These are phyloP conservation scores for Quercus engelmannii DNA, from an alignment of 306 rosid genomes.

Conservation along the genomic window DNA sequence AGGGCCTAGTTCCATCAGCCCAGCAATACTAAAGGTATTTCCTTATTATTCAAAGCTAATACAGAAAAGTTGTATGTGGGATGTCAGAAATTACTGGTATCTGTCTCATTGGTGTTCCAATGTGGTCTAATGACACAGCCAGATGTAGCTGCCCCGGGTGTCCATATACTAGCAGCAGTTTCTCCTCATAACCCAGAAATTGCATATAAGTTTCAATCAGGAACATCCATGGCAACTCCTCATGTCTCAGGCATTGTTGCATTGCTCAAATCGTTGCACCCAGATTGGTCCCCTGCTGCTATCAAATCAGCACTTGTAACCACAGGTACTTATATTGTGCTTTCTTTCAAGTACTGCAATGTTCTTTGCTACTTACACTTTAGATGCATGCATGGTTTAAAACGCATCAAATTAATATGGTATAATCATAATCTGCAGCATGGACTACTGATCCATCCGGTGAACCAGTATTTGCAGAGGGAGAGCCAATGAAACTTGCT, in stretches of 20 bases:
- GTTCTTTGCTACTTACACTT: not conserved
- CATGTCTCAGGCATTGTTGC: constrained; percentile 51
- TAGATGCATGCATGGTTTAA: not conserved
- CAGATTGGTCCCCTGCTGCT: constrained; percentile 55
- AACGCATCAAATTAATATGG: not conserved
- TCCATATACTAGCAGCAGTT: constrained; percentile 31
- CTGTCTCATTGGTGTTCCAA: not conserved
- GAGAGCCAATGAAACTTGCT: constrained; percentile 29
- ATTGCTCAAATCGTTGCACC: constrained; percentile 42
- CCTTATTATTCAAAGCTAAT: not conserved
- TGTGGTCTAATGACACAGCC: constrained; percentile 32
- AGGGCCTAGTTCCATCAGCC: constrained; percentile 52
- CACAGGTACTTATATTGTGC: constrained; percentile 26
- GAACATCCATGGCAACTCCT: constrained; percentile 63
- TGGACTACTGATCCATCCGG: constrained; percentile 46
- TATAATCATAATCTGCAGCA: constrained; percentile 24
- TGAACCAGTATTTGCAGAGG: constrained; percentile 41
- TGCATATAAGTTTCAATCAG: constrained; percentile 27
- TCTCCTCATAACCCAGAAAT: constrained; percentile 13
- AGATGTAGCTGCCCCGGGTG: constrained; percentile 57
- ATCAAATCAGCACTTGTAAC: constrained; percentile 52
- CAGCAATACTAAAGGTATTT: constrained; percentile 44
- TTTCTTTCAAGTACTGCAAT: not conserved
- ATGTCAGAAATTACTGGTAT: not conserved
- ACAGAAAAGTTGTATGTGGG: not conserved